These are phyloP conservation scores for Ceratocystis variospora DNA, from an alignment of 2,329 filamentous ascomycete genomes.

Conservation along the genomic window DNA sequence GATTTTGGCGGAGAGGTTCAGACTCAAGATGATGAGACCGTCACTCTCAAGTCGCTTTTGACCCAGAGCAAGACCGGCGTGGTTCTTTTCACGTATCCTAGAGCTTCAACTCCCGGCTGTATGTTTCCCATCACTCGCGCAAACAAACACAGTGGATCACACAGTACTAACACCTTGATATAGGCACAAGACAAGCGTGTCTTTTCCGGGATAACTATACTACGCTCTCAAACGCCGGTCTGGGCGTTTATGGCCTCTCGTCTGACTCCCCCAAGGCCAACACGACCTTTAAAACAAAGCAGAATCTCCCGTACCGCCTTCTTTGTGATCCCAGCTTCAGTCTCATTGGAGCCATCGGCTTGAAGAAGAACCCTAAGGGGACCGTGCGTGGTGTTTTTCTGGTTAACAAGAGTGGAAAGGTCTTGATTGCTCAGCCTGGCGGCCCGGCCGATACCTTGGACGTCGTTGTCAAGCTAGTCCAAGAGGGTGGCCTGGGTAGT, in stretches of 20 bases:
- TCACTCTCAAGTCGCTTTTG: slow-evolving; percentile 65
- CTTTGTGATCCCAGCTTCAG: slow-evolving; percentile 66
- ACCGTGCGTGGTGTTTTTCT: slow-evolving; percentile 81
- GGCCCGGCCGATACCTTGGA: slow-evolving; percentile 57
- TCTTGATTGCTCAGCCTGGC: slow-evolving; percentile 60
- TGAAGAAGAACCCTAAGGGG: slow-evolving; percentile 71
- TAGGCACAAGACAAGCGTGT: slow-evolving; percentile 87
- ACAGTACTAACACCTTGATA: slow-evolving; percentile 13
- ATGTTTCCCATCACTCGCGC: slow-evolving; percentile 30
- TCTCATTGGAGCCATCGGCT: slow-evolving; percentile 73
- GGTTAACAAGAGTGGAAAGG: slow-evolving; percentile 67
- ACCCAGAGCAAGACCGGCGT: slow-evolving; percentile 74
- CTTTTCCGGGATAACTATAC: slow-evolving; percentile 79
- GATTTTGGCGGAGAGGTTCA: slow-evolving; percentile 59
- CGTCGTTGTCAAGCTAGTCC: slow-evolving; percentile 58
- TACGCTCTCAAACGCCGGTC: slow-evolving; percentile 60
- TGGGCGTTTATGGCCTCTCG: slow-evolving; percentile 81
- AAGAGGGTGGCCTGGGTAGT: slow-evolving; percentile 25
- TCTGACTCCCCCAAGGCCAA: slow-evolving; percentile 82
- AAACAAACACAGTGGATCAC: neutral
- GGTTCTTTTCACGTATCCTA: slow-evolving; percentile 90
- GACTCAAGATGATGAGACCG: slow-evolving; percentile 71
- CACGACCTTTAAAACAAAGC: slow-evolving; percentile 81
- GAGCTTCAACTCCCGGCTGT: slow-evolving; percentile 90
- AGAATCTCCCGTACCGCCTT: slow-evolving; percentile 75